Evolutionary conservation across 1,284 basidiomycete species (phyloP).

Genomic region (Trametes polyzona): DNA sequence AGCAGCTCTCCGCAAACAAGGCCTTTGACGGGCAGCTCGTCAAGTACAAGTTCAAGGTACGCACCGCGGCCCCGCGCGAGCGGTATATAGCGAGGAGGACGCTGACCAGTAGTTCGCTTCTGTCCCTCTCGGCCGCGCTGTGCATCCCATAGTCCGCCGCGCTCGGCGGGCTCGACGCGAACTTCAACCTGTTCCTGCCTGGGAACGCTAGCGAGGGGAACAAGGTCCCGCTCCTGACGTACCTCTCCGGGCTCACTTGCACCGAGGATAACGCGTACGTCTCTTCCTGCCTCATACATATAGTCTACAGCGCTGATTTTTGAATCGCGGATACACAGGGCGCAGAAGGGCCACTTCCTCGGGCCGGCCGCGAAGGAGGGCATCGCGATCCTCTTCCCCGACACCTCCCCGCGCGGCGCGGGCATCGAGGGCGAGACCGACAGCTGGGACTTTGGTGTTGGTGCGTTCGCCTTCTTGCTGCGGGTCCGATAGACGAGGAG

Average conservation of each 20-base stretch:
- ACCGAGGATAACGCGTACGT: slow-evolving; percentile 92
- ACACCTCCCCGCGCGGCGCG: slow-evolving; percentile 94
- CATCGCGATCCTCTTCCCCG: slow-evolving; percentile 93
- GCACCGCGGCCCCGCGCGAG: slow-evolving; percentile 17
- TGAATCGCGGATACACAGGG: slow-evolving; percentile 44
- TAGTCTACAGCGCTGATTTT: neutral
- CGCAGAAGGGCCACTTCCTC: slow-evolving; percentile 89
- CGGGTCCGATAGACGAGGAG: too few relatives aligned
- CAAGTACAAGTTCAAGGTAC: slow-evolving; percentile 88
- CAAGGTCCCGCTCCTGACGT: slow-evolving; percentile 85
- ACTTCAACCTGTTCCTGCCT: slow-evolving; percentile 93
- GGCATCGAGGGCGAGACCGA: slow-evolving; percentile 87
- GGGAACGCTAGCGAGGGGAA: slow-evolving; percentile 50
- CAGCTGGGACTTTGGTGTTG: slow-evolving; percentile 93
- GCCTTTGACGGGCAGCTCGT: slow-evolving; percentile 78
- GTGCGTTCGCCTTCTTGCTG: slow-evolving; percentile 36
- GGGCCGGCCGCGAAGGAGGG: slow-evolving; percentile 80
- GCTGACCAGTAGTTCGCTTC: slow-evolving; percentile 15
- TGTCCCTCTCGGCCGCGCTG: neutral
- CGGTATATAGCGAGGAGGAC: neutral
- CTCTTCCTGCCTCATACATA: neutral
- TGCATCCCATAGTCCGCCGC: slow-evolving; percentile 54
- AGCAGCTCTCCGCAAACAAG: slow-evolving; percentile 78
- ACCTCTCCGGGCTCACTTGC: slow-evolving; percentile 93
- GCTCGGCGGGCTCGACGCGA: slow-evolving; percentile 79